These are phyloP conservation scores for Salix koriyanagi DNA, from an alignment of 345 rosid species.

Conservation along the genomic window DNA sequence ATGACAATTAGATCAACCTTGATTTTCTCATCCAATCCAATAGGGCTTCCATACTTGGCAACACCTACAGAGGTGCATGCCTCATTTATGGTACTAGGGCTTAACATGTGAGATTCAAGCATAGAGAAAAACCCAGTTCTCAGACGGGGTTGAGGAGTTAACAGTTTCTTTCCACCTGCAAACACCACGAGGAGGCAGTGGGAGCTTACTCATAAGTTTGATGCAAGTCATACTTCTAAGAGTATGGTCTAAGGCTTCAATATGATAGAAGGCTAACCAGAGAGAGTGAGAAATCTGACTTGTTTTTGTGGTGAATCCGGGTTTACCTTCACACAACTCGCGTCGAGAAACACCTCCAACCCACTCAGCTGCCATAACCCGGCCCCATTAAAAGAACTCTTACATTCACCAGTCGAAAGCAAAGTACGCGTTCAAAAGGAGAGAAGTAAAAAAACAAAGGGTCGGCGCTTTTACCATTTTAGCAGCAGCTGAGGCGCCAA, in stretches of 20 bases:
- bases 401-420: neutral
- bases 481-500: constrained; percentile 78
- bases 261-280: constrained; percentile 50
- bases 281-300: constrained; percentile 78
- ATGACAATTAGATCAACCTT: constrained; percentile 72
- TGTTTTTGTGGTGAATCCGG: constrained; percentile 96
- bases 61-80: constrained; percentile 82
- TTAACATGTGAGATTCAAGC: constrained; percentile 48
- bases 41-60: constrained; percentile 79
- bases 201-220: neutral
- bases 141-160: constrained; percentile 88
- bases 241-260: neutral
- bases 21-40: constrained; percentile 74
- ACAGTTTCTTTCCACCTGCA: constrained; percentile 64
- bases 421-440: neutral
- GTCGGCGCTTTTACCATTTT: constrained; percentile 35
- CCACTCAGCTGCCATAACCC: constrained; percentile 44
- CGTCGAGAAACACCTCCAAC: constrained; percentile 50
- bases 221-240: neutral
- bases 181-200: neutral
- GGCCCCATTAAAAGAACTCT: neutral
- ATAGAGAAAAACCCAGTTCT: constrained; percentile 88
- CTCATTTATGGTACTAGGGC: constrained; percentile 46
- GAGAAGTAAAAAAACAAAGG: neutral
- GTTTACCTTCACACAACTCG: constrained; percentile 78